Base-by-base conservation (phyloP, 2,329 filamentous ascomycete genomes). In the Ceratocystis lukuohia region DNA sequence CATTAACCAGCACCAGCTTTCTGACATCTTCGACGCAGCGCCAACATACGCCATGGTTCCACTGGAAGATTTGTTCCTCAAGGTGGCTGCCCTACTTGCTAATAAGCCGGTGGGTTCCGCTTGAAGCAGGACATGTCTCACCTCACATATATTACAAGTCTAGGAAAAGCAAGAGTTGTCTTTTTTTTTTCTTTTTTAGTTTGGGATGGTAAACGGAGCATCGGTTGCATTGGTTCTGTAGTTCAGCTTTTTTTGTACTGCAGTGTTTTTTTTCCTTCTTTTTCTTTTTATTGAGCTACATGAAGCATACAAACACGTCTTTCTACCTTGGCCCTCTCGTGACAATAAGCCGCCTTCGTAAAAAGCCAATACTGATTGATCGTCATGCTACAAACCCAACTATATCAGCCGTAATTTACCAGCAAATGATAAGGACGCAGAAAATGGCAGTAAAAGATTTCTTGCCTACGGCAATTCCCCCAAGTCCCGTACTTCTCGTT, bases 61-160 rank as follows among this genome's bases (percentile, higher is more conserved):
- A 10, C 82, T 92, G 25, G 84, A 88, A 74, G 88, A 91, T 69
- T 82, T 90, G 77, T 91, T 92, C 72, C 85, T 87, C 74, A 84
- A 85, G 74, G 85, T 93, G 48, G 82, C 87, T 12, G 82, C 78
- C 4, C 72, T 89, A 69, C 48, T 70, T 7, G 69, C 69, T 10
- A 69, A 65, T 25, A 68, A 68, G 33, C 67, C 67, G 20, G 25
- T 22, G 5, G 41, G 50, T 7, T 59, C 63, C 12, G 62, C 61
- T 33, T 56, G 41, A 44, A 20, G 20, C 20, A 20, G n/a, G 17
- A 33, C 25, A 8, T 17, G 20, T 3, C 8, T 30, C 41, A 22
- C 44, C 44, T 50, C 44, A 20, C 41, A 50, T 63, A 63, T 63
- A 63, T 17, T 50, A 63, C 59, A 46, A 44, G 22, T 25, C 41